Evolutionary conservation across 2,329 filamentous ascomycete genomes (phyloP).

Genomic region (Microdochium paspali): DNA sequence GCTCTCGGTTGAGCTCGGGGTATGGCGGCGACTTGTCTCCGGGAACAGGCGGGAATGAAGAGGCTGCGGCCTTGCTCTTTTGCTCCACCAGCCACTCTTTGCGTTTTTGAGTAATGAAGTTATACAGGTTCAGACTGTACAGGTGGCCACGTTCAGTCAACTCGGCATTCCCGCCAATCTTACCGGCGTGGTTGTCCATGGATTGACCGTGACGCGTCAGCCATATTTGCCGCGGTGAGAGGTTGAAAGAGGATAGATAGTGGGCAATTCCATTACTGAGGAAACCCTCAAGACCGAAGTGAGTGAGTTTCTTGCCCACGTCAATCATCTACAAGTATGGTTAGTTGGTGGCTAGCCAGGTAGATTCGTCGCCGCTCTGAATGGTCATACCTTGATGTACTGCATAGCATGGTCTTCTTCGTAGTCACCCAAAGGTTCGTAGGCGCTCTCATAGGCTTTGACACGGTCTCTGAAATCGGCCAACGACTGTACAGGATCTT

Average conservation of each 20-base stretch:
- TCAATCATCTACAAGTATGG: conserved; percentile 66
- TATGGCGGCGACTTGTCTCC: conserved; percentile 94
- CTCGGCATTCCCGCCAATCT: conserved; percentile 79
- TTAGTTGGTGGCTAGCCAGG: conserved; percentile 12
- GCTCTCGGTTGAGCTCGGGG: conserved; percentile 64
- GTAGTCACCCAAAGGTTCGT: conserved; percentile 80
- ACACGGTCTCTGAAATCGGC: conserved; percentile 91
- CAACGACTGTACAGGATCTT: conserved; percentile 77
- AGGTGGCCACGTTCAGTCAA: conserved; percentile 70
- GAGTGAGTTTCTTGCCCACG: conserved; percentile 87
- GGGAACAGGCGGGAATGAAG: conserved; percentile 79
- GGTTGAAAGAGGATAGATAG: conserved; percentile 93
- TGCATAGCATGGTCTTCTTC: conserved; percentile 88
- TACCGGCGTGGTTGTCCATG: conserved; percentile 74
- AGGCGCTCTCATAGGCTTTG: conserved; percentile 86
- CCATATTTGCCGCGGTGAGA: conserved; percentile 94
- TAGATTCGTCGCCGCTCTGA: background rate
- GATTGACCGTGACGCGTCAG: conserved; percentile 94
- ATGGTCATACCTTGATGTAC: conserved; percentile 62
- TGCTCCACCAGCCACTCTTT: conserved; percentile 77
- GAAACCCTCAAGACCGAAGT: conserved; percentile 85
- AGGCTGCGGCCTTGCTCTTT: conserved; percentile 64
- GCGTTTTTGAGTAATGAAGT: conserved; percentile 75
- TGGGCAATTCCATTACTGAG: conserved; percentile 86
- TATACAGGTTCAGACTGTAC: conserved; percentile 72